A percentile compares a stretch with the other conserved stretches of the same genome.
Evolutionary conservation across 2,329 filamentous ascomycete species (phyloP).

Genomic region (Didymella pomorum): DNA sequence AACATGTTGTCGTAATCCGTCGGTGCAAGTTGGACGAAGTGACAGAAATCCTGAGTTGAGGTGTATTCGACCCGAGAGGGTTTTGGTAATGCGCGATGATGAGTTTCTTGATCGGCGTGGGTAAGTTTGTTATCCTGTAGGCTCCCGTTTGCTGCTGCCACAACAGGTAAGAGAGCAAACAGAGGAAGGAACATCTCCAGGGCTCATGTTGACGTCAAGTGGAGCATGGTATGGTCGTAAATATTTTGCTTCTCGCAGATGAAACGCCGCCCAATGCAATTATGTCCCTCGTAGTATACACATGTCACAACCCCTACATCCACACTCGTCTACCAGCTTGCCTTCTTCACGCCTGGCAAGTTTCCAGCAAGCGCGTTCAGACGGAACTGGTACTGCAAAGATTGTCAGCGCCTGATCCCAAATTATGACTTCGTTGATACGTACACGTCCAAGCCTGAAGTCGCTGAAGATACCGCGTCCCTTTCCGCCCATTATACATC

Average conservation of each 20-base stretch:
- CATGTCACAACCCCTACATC: slow-evolving; percentile 24
- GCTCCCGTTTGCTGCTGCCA: slow-evolving; percentile 22
- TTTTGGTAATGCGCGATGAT: background rate
- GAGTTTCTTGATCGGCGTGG: background rate
- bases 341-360: slow-evolving; percentile 92
- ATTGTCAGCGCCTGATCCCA: slow-evolving; percentile 21
- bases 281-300: slow-evolving; percentile 36
- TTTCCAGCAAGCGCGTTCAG: slow-evolving; percentile 85
- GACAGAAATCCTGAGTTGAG: background rate
- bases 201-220: slow-evolving; percentile 16
- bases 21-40: too few relatives aligned
- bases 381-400: slow-evolving; percentile 85
- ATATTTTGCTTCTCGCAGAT: slow-evolving; percentile 2
- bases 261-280: slow-evolving; percentile 45
- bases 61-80: background rate
- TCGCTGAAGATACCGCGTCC: slow-evolving; percentile 88
- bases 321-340: slow-evolving; percentile 76
- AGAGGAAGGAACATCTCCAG: slow-evolving; percentile 21
- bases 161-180: slow-evolving; percentile 29
- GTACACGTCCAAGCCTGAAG: slow-evolving; percentile 89
- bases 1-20: slow-evolving; percentile 73
- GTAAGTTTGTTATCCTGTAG: background rate
- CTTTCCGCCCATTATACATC: slow-evolving; percentile 92
- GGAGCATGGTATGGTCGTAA: background rate
- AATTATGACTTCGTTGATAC: slow-evolving; percentile 41